These are phyloP conservation scores for Eimeria falciformis DNA, from an alignment of 169 alveolate genomes.

Conservation along the genomic window DNA sequence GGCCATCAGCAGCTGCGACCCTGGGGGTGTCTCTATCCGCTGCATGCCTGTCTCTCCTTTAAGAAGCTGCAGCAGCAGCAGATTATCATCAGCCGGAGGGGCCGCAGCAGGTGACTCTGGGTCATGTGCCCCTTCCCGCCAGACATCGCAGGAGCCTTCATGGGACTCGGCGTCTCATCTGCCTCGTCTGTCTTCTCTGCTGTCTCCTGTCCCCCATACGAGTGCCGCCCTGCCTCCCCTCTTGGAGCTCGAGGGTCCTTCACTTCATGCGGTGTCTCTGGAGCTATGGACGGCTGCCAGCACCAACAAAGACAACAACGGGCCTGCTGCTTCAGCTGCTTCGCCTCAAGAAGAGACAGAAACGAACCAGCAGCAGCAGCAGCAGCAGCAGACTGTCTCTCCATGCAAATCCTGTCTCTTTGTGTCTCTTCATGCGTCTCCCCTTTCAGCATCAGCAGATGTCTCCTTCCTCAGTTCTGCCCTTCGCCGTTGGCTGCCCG, in stretches of 20 bases:
- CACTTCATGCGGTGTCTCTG: constrained; percentile 6
- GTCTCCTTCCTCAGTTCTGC: constrained; percentile 30
- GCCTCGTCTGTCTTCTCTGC: too few relatives aligned
- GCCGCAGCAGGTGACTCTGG: neutral
- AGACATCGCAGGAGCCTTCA: too few relatives aligned
- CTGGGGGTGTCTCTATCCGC: neutral
- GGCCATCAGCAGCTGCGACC: neutral
- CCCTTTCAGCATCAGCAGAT: neutral
- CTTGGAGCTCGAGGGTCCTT: neutral
- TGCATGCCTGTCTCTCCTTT: neutral
- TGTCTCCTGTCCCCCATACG: too few relatives aligned
- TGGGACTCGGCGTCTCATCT: too few relatives aligned
- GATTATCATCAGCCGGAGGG: constrained; percentile 36
- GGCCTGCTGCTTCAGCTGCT: neutral
- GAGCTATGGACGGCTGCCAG: constrained; percentile 10
- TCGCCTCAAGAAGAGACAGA: neutral
- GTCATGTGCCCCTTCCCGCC: too few relatives aligned
- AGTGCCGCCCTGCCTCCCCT: too few relatives aligned
- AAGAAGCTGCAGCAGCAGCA: constrained; percentile 25
- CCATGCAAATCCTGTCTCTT: neutral
- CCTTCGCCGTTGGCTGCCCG: neutral
- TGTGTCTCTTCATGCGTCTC: neutral
- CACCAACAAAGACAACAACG: neutral
- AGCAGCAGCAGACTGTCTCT: constrained; percentile 13
- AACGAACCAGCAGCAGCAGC: constrained; percentile 39